Evolutionary conservation across 768 basidiomycete genomes (phyloP), one percentile per base, ranked within the genome.

Genomic region (Grammothele lineata): DNA sequence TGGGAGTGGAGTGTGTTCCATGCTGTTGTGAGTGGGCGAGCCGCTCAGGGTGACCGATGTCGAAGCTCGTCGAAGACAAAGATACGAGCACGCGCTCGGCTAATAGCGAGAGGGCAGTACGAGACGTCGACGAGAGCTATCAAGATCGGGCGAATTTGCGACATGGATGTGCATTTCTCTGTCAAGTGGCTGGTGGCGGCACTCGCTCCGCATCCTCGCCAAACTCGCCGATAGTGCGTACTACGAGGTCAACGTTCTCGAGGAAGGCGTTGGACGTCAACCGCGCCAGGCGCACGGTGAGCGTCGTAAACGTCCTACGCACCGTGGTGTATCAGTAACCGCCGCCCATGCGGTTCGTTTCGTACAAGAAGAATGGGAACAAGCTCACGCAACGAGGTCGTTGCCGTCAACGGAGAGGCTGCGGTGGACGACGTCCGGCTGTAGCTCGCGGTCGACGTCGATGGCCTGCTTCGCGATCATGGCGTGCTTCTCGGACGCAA

Each of bases 171-270:
- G 8, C 30, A 32, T 32, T 8, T 32, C 30, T 8, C 8, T 32
- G 30, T 32, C 30, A 32, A 32, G 15, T n/a, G n/a, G 30, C 30
- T 9, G 30, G 30, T 32, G 30, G 30, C 18, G 52, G 44, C 5
- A 26, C 53, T 18, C 54, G 58, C 47, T 58, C 75, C 15, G 85
- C 82, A 47, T 84, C 80, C 45, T 84, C 80, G 10, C 82, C 83
- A 63, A 93, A 95, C 52, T 84, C 81, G 38, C 79, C 78, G 51
- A 96, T 72, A 17, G 92, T 94, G 33, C 88, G 81, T 11, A 85
- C 75, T 39, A 94, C 80, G 27, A 96, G 74, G 61, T 94, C 90
- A 25, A 92, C 75, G 57, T 92, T 93, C 61, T 95, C 92, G 38
- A 96, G 73, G 66, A 89, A 94, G 12, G 83, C 83, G 57, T 96